Base-by-base conservation (phyloP, 2,329 filamentous ascomycete species). In the Fusarium sp. region DNA sequence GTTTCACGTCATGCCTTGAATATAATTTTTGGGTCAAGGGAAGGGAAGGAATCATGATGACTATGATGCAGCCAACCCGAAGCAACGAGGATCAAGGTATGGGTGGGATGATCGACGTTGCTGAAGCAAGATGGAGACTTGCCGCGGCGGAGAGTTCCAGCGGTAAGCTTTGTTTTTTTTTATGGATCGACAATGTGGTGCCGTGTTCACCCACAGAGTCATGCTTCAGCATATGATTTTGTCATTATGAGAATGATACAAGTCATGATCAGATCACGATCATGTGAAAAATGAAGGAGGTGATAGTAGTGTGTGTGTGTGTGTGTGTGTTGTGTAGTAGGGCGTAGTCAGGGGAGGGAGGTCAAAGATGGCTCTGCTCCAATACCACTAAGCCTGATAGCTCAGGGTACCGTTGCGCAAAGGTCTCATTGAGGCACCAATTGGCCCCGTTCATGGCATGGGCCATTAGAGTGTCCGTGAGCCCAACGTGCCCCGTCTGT, bases 151-250 rank as follows among this genome's bases (percentile, higher is more conserved):
- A 55, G 45, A 53, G 47, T 58, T 30, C 62, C 61, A 62, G 57
- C 20, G 38, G 62, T 54, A 64, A 38, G 24, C 41, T 24, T 61
- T 48, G 12, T 53, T 13, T 43, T 45, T 57, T 30, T 62, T 48
- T 53, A 43, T 44, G 48, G 66, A 70, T 69, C 56, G 47, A 67
- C 58, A 54, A 57, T 74, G 71, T 74, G 72, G 70, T 74, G 55
- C 70, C 51, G 70, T 72, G 18, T 70, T 69, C 63, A 65, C 71
- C 68, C 68, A 72, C 65, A 54, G 32, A 53, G 59, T 67, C 65
- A 65, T 62, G 49, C 58, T 58, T 54, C 47, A 58, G 59, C 53
- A 56, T 61, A 45, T 65, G 68, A 64, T 62, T 55, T 65, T n/a
- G 51, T 62, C 65, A 62, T 68, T 60, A 61, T 65, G 34, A 57